Conservation (phyloP, 768 basidiomycete genomes). For the Fibroporia radiculosa region DNA sequence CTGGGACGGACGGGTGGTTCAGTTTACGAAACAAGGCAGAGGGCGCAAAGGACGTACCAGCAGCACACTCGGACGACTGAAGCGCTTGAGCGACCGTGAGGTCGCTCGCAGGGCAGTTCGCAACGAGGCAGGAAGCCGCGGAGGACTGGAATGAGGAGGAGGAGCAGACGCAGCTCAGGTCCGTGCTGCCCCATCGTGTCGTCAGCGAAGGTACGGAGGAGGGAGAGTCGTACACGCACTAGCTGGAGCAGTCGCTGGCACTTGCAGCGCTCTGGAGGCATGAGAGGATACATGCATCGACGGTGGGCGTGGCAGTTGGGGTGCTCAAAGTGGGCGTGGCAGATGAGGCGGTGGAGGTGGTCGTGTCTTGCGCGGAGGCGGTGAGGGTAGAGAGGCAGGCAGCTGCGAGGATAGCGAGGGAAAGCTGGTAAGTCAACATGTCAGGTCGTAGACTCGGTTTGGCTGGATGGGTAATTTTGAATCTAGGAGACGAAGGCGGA, state of each 20-base stretch:
- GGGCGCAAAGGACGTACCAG: slow-evolving; percentile 9
- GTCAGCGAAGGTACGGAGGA: neutral
- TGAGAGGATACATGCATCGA: slow-evolving; percentile 3
- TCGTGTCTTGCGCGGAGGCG: neutral
- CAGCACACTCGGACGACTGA: slow-evolving; percentile 27
- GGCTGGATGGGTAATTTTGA: too few relatives aligned
- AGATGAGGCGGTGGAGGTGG: too few relatives aligned
- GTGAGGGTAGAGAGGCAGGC: too few relatives aligned
- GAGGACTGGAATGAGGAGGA: slow-evolving; percentile 28
- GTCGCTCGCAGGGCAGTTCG: slow-evolving; percentile 28
- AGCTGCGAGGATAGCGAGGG: too few relatives aligned
- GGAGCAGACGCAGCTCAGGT: slow-evolving; percentile 30
- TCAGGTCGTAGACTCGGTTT: too few relatives aligned
- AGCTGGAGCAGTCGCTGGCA: neutral
- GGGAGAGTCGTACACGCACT: neutral
- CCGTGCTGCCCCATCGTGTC: neutral
- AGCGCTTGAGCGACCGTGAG: slow-evolving; percentile 21
- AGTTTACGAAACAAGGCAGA: neutral
- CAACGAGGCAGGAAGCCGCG: slow-evolving; percentile 25
- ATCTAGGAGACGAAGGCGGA: too few relatives aligned
- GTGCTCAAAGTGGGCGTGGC: slow-evolving; percentile 28
- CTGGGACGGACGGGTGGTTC: neutral
- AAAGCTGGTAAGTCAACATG: too few relatives aligned
- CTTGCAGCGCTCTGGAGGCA: neutral
- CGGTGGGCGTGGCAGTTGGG: slow-evolving; percentile 1